Evolutionary conservation across 768 basidiomycete genomes (phyloP).

Genomic region (Leccinum barrowsii): DNA sequence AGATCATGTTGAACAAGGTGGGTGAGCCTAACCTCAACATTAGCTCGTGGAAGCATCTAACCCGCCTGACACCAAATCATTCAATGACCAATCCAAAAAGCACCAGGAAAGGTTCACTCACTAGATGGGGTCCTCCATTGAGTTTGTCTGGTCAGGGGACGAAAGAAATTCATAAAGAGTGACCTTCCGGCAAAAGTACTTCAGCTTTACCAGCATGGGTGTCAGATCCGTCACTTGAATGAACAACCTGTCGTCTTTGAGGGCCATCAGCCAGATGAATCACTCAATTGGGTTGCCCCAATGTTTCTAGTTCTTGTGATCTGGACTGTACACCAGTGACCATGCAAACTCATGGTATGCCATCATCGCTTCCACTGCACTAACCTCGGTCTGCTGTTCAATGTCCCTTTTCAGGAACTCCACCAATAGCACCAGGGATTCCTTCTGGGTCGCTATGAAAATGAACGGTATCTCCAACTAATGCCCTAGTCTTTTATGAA

Average conservation of each 20-base stretch:
- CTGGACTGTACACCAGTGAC: neutral
- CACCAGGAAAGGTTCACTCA: neutral
- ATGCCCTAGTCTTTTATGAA: neutral
- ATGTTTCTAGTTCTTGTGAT: neutral
- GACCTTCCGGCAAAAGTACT: neutral
- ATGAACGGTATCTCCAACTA: neutral
- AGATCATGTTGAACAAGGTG: conserved; percentile 1
- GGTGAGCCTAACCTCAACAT: neutral
- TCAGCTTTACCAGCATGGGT: neutral
- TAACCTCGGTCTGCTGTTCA: accelerated
- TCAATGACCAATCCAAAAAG: too few relatives aligned
- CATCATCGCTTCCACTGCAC: neutral
- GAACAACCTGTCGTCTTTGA: neutral
- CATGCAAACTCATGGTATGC: neutral
- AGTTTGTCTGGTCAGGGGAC: neutral
- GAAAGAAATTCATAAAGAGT: neutral
- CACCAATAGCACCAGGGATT: neutral
- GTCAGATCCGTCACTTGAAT: conserved; percentile 1
- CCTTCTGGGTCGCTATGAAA: neutral
- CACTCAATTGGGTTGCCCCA: neutral
- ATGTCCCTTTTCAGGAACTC: neutral
- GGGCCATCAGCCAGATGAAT: conserved; percentile 4
- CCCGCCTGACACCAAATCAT: neutral
- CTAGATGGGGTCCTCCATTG: neutral
- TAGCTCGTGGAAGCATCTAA: neutral